Evolutionary conservation across 345 rosid species (phyloP).

Genomic region (Raphanus raphanistrum): DNA sequence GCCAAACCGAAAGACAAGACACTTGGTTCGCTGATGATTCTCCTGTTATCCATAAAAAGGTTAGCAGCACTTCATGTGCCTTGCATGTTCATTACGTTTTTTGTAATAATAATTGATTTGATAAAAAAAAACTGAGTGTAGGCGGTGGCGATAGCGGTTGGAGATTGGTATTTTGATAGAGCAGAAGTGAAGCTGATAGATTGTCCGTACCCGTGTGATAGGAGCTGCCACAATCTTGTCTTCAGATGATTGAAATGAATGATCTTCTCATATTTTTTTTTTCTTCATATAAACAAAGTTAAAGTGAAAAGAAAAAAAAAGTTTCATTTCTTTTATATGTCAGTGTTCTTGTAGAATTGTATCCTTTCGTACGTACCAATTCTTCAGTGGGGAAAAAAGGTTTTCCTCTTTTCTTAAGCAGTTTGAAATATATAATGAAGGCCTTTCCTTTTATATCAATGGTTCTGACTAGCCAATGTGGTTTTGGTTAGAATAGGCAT

Average conservation of each 20-base stretch:
- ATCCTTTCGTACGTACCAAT: too few species aligned
- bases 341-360: slow-evolving; percentile 15
- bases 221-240: slow-evolving; percentile 85
- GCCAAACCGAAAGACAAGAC: slow-evolving; percentile 92
- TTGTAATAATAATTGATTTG: too few species aligned
- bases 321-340: slow-evolving; percentile 1
- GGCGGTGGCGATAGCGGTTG: slow-evolving; percentile 86
- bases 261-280: background rate
- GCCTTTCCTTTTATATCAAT: too few species aligned
- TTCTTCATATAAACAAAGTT: background rate
- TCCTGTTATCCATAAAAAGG: slow-evolving; percentile 76
- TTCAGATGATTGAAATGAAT: slow-evolving; percentile 47
- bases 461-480: too few species aligned
- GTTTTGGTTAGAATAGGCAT: too few species aligned
- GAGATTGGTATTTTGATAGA: slow-evolving; percentile 91
- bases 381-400: too few species aligned
- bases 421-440: too few species aligned
- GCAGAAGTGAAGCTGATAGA: slow-evolving; percentile 63
- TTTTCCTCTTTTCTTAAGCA: too few species aligned
- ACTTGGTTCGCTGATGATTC: slow-evolving; percentile 90
- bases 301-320: background rate
- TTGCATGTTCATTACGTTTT: background rate
- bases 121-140: slow-evolving; percentile 35
- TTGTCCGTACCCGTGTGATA: slow-evolving; percentile 92
- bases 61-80: slow-evolving; percentile 22